These are phyloP conservation scores for Cryptosporidium canis DNA, from an alignment of 169 alveolate genomes.

Conservation along the genomic window DNA sequence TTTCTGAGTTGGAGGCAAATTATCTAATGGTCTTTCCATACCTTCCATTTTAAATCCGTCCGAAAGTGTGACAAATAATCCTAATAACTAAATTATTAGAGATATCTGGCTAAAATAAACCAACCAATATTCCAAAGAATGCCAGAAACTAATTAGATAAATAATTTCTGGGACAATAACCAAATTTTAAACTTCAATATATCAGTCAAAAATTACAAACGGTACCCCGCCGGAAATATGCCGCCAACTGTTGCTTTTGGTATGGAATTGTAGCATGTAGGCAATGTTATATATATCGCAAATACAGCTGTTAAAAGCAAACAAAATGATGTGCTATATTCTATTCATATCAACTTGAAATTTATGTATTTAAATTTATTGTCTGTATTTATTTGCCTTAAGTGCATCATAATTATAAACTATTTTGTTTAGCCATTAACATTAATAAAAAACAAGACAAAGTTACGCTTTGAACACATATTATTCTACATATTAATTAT, in stretches of 20 bases:
- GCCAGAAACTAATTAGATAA: background rate
- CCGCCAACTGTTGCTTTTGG: background rate
- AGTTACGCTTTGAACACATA: too few species aligned
- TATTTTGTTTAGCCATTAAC: too few species aligned
- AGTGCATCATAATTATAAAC: too few species aligned
- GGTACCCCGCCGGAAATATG: background rate
- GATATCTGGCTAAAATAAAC: background rate
- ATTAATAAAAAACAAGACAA: too few species aligned
- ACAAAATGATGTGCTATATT: too few species aligned
- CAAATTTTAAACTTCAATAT: background rate
- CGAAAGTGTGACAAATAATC: background rate
- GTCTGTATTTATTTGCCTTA: too few species aligned
- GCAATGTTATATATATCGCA: too few species aligned
- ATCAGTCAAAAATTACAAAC: background rate
- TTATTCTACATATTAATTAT: too few species aligned
- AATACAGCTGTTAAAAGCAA: too few species aligned
- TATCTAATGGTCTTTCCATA: conserved; percentile 1
- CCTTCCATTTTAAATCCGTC: background rate
- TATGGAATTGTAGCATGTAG: background rate
- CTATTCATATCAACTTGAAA: too few species aligned
- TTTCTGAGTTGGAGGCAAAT: background rate
- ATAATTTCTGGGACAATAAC: background rate
- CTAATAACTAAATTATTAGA: background rate
- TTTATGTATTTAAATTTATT: too few species aligned
- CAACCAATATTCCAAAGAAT: background rate